Percentiles rank a stretch among this genome's conserved stretches.
These are phyloP conservation scores for Pyricularia pennisetigena DNA, from an alignment of 2,329 filamentous ascomycete genomes.

Conservation along the genomic window DNA sequence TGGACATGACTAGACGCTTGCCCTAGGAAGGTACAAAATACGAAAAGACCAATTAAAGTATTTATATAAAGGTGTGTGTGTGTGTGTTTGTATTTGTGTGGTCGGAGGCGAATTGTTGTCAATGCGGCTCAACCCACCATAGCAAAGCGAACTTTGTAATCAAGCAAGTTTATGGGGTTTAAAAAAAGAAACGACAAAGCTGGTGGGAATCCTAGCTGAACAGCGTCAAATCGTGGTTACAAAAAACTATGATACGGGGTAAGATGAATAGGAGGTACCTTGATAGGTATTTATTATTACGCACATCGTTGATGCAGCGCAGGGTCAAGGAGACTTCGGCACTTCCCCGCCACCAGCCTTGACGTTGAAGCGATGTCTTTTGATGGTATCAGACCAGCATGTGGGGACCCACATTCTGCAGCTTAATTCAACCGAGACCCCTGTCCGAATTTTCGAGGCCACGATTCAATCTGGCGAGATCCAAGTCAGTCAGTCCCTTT, in stretches of 20 bases:
- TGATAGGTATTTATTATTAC: background rate
- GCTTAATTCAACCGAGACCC: conserved; percentile 9
- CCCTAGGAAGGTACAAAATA: background rate
- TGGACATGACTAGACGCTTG: background rate
- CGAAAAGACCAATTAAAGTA: background rate
- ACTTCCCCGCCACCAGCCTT: background rate
- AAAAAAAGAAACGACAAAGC: too few relatives aligned
- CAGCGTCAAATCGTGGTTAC: too few relatives aligned
- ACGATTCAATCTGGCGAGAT: conserved; percentile 19
- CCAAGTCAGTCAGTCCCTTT: background rate
- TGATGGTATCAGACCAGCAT: background rate
- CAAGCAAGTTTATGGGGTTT: too few relatives aligned
- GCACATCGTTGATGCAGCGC: background rate
- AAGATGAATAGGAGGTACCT: background rate
- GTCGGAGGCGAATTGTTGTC: too few relatives aligned
- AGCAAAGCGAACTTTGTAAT: too few relatives aligned
- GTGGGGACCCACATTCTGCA: background rate
- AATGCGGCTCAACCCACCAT: too few relatives aligned
- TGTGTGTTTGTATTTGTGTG: too few relatives aligned
- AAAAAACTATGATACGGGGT: too few relatives aligned
- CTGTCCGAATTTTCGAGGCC: conserved; percentile 22
- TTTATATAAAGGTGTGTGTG: too few relatives aligned
- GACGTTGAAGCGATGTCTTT: background rate
- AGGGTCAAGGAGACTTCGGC: background rate
- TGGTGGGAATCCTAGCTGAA: too few relatives aligned